Evolutionary conservation across 2,329 filamentous ascomycete species (phyloP).

Genomic region (Trichoderma oligosporum): DNA sequence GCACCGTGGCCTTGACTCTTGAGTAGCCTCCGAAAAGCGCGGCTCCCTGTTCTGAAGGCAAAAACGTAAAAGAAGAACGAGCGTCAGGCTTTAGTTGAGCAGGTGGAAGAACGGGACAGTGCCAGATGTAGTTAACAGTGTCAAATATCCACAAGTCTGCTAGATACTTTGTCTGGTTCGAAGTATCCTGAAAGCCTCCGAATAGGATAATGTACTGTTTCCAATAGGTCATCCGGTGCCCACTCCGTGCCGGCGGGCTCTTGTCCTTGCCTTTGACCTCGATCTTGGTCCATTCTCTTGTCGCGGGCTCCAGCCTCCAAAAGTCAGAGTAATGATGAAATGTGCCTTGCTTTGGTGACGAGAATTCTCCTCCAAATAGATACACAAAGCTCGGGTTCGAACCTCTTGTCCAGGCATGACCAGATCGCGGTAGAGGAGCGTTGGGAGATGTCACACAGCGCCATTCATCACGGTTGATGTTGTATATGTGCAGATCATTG

Average conservation of each 20-base stretch:
- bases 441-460: conserved; percentile 86
- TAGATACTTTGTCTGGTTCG: conserved; percentile 89
- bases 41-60: conserved; percentile 86
- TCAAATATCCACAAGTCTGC: conserved; percentile 96
- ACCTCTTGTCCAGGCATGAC: conserved; percentile 91
- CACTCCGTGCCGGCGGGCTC: conserved; percentile 78
- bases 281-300: conserved; percentile 85
- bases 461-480: conserved; percentile 87
- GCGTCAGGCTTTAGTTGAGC: conserved; percentile 85
- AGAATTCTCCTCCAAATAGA: conserved; percentile 95
- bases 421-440: conserved; percentile 81
- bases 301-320: conserved; percentile 81
- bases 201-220: conserved; percentile 97
- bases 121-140: conserved; percentile 81
- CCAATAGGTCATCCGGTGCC: conserved; percentile 93
- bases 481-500: conserved; percentile 64
- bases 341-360: conserved; percentile 91
- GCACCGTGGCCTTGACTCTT: conserved; percentile 70
- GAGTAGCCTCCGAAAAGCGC: conserved; percentile 94
- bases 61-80: conserved; percentile 83
- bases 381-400: conserved; percentile 83
- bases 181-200: conserved; percentile 95
- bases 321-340: conserved; percentile 99
- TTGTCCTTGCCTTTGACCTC: conserved; percentile 75
- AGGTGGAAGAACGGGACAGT: conserved; percentile 67